Conservation (phyloP, 1,139 yeast genomes). For the Kurtzmaniella quercitrusa region DNA sequence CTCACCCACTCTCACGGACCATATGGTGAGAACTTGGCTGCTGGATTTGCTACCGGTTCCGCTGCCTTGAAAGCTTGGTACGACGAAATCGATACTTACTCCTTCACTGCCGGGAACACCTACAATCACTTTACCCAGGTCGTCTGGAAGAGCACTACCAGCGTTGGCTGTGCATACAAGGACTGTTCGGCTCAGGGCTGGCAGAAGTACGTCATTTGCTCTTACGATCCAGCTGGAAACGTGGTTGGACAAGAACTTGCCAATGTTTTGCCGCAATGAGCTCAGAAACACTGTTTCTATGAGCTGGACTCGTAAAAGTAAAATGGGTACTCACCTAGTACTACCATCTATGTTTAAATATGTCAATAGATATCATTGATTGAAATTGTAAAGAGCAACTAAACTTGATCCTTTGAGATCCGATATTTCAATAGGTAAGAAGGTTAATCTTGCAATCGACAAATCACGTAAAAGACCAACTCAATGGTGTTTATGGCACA, state of each 20-base stretch:
- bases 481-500: too few relatives aligned
- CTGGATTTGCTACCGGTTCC: constrained; percentile 52
- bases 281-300: background rate
- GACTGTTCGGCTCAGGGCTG: constrained; percentile 39
- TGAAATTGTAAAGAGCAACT: too few relatives aligned
- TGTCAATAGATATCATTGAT: background rate
- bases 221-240: constrained; percentile 46
- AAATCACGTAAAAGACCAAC: too few relatives aligned
- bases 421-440: too few relatives aligned
- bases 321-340: background rate
- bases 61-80: constrained; percentile 83
- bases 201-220: constrained; percentile 46
- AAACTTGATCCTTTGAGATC: background rate
- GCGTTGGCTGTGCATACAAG: constrained; percentile 64
- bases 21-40: constrained; percentile 86
- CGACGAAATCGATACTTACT: constrained; percentile 58
- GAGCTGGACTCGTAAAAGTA: background rate
- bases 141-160: constrained; percentile 68
- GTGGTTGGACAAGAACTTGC: constrained; percentile 37
- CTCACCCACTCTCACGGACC: constrained; percentile 72
- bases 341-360: background rate
- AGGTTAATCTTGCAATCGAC: too few relatives aligned
- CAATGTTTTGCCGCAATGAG: constrained; percentile 34
- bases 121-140: constrained; percentile 81
- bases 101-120: constrained; percentile 34